A percentile compares a stretch with the other conserved stretches of the same genome.
Evolutionary conservation across 2,329 filamentous ascomycete species (phyloP).

Genomic region (Thielaviopsis euricoi): DNA sequence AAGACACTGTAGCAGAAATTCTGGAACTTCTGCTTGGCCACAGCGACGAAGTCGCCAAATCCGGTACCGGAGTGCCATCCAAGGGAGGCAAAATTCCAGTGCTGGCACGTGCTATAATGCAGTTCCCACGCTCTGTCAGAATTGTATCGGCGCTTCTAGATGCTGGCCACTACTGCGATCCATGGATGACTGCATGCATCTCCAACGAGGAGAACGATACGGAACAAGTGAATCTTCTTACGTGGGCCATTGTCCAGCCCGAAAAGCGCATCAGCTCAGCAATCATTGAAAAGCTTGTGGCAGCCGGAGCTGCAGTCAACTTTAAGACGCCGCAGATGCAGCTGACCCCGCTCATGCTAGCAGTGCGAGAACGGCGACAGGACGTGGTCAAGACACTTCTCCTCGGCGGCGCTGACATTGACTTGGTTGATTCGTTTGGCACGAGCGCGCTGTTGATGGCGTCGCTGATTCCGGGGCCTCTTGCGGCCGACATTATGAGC

Average conservation of each 20-base stretch:
- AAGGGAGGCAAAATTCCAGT: conserved; percentile 21
- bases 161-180: conserved; percentile 43
- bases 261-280: conserved; percentile 44
- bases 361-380: conserved; percentile 36
- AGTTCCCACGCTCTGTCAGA: conserved; percentile 36
- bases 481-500: conserved; percentile 36
- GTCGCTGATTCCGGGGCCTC: conserved; percentile 35
- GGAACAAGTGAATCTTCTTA: conserved; percentile 39
- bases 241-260: conserved; percentile 45
- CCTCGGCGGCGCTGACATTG: conserved; percentile 41
- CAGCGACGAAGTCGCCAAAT: conserved; percentile 29
- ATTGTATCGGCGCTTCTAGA: conserved; percentile 38
- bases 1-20: not conserved
- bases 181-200: conserved; percentile 22
- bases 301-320: conserved; percentile 38
- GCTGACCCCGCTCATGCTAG: conserved; percentile 41
- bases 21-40: conserved; percentile 20
- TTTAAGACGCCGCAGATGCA: conserved; percentile 24
- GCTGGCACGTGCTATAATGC: conserved; percentile 34
- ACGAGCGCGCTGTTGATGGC: conserved; percentile 45
- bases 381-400: conserved; percentile 42
- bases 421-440: conserved; percentile 37
- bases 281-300: conserved; percentile 40
- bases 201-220: conserved; percentile 29
- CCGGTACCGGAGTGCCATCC: conserved; percentile 32